Evolutionary conservation across 441 rosid species (phyloP).

Genomic region (Erysimum pusillum): DNA sequence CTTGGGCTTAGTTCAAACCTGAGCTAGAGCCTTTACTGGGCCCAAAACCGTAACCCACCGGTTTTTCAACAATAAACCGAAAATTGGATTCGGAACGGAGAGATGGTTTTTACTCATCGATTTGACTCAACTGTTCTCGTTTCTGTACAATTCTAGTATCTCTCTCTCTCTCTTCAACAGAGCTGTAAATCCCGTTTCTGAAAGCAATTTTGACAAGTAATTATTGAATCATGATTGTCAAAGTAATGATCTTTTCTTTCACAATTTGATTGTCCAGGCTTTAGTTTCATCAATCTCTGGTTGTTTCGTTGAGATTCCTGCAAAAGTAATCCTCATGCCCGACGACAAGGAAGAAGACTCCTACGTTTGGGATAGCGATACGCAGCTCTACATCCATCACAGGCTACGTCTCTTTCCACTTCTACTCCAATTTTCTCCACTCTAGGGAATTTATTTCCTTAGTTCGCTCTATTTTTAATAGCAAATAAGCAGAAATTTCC

Average conservation of each 20-base stretch:
- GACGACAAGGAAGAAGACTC: conserved; percentile 54
- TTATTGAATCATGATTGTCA: background rate
- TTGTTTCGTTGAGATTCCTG: conserved; percentile 12
- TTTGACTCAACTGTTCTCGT: background rate
- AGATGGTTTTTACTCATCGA: background rate
- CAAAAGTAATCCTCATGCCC: conserved; percentile 29
- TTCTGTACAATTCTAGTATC: background rate
- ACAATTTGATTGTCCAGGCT: background rate
- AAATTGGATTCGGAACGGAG: background rate
- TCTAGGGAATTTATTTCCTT: background rate
- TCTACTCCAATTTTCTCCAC: background rate
- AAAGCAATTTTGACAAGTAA: background rate
- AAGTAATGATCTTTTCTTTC: background rate
- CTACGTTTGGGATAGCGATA: conserved; percentile 75
- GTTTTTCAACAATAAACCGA: background rate
- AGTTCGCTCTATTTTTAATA: background rate
- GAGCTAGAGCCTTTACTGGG: conserved; percentile 11
- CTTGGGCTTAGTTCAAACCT: too few relatives aligned
- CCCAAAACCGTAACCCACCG: conserved; percentile 19
- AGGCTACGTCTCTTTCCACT: conserved; percentile 51
- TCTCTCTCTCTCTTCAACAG: background rate
- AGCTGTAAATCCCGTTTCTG: background rate
- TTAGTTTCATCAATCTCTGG: conserved; percentile 18
- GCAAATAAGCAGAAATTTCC: background rate
- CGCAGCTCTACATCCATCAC: conserved; percentile 78